Evolutionary conservation across 345 rosid genomes (phyloP).

Genomic region (Odontarrhena argentea): DNA sequence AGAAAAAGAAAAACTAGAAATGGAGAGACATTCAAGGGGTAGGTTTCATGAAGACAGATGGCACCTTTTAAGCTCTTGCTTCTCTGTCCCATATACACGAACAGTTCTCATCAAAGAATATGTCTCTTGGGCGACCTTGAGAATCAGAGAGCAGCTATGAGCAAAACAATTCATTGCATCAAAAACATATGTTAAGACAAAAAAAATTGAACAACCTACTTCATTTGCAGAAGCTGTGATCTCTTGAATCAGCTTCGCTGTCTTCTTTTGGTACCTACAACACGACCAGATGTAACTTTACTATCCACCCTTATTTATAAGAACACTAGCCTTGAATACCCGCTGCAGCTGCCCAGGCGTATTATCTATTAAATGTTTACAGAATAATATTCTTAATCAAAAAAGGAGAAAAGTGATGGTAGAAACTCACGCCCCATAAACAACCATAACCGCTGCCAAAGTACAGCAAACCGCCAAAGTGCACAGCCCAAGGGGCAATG

Average conservation of each 20-base stretch:
- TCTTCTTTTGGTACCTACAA: constrained; percentile 94
- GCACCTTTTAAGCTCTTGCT: constrained; percentile 72
- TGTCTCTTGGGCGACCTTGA: constrained; percentile 96
- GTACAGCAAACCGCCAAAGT: constrained; percentile 76
- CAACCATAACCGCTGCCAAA: constrained; percentile 72
- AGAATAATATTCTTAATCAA: constrained; percentile 25
- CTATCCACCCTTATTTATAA: constrained; percentile 22
- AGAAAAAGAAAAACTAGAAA: constrained; percentile 17
- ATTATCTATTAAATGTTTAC: background rate
- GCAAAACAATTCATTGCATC: constrained; percentile 2
- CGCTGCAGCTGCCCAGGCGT: constrained; percentile 12
- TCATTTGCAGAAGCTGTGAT: constrained; percentile 92
- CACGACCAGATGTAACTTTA: constrained; percentile 17
- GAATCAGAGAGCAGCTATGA: constrained; percentile 24
- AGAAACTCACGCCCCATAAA: constrained; percentile 77
- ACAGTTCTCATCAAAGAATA: constrained; percentile 95
- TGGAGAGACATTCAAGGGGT: constrained; percentile 8
- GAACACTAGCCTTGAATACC: constrained; percentile 19
- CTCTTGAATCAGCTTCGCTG: constrained; percentile 86
- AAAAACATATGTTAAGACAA: constrained; percentile 31
- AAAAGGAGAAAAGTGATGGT: constrained; percentile 5
- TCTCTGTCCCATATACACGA: constrained; percentile 94
- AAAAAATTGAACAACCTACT: constrained; percentile 45
- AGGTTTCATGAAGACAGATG: background rate
- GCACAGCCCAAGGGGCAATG: constrained; percentile 81